Evolutionary conservation across 2,329 filamentous ascomycete species (phyloP), one percentile per base, ranked within the genome.

Genomic region (Colletotrichum gigasporum): DNA sequence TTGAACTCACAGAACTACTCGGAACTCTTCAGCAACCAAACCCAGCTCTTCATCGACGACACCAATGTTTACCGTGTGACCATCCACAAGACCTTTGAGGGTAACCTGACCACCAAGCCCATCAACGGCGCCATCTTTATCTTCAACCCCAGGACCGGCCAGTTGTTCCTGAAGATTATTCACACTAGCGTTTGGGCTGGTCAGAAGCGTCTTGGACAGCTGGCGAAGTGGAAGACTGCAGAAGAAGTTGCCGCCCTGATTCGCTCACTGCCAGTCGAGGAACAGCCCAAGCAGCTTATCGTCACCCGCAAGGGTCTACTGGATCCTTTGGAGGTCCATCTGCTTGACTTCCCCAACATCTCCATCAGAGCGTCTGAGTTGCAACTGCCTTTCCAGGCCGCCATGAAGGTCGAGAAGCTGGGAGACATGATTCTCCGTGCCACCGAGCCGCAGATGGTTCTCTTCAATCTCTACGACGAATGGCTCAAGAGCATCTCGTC

Each of bases 91-190:
- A 99, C 96, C 0, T 99, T 99, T 68, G 96, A 99, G 79, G 96
- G 96, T 72, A 99, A 99, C 76, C 84, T 99, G 87, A 99, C 96
- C 0, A 99, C 96, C 2, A 99, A 99, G 80, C 96, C 96, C 3
- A 99, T 99, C 85, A 99, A 99, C 77, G 96, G 96, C 75, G 96
- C 96, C 45, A 98, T 99, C 76, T 99, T 99, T 84, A 99, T 99
- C 75, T 98, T 99, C 87, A 99, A 99, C 76, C 96, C 96, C n/a
- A 89, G 95, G 63, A 99, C 96, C 54, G 96, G 96, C 52, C 96
- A 99, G 74, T 81, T 99, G 37, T 99, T 99, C 88, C 80, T 99
- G 75, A 99, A 99, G 86, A 98, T 99, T 71, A 99, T 99, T 70
- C 96, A 99, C 80, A 99, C 96, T 1, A 97, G 94, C 74, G 96